phyloP scores from a whole-genome alignment of 2,329 filamentous ascomycete species.

The Scedosporium apiospermum region DNA sequence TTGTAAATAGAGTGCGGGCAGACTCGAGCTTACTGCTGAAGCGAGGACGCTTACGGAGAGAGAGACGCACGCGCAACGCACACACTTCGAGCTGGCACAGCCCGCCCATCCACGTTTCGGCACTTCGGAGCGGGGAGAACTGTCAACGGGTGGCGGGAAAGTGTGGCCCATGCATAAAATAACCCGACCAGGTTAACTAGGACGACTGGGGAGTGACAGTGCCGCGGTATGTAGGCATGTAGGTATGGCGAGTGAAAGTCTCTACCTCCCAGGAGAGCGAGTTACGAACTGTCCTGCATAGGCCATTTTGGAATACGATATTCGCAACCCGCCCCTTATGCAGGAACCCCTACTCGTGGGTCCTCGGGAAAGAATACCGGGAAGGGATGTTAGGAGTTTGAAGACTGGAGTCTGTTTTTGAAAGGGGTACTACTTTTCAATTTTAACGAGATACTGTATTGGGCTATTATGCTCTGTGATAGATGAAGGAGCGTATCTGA shows the following conservation, averaged over 20 bases:
- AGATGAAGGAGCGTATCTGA: no score
- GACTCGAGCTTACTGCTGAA: not conserved
- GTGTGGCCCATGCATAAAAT: not conserved
- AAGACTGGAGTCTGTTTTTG: no score
- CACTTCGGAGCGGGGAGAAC: not conserved
- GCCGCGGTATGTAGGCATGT: not conserved
- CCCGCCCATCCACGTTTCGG: not conserved
- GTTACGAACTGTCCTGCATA: no score
- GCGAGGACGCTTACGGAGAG: not conserved
- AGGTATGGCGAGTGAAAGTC: not conserved
- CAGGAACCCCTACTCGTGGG: no score
- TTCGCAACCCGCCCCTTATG: no score
- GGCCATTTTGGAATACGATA: no score
- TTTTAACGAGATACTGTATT: no score
- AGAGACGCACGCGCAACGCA: not conserved
- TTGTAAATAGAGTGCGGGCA: not conserved
- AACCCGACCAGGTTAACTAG: not conserved
- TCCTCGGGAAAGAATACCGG: no score
- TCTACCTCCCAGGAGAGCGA: not conserved
- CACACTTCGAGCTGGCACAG: not conserved
- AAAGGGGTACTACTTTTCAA: no score
- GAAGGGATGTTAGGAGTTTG: no score
- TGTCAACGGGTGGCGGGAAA: not conserved
- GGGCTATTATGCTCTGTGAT: no score
- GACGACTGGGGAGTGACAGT: not conserved